Conservation (phyloP, 2,329 filamentous ascomycete species). For the Sclerotinia trifoliorum region DNA sequence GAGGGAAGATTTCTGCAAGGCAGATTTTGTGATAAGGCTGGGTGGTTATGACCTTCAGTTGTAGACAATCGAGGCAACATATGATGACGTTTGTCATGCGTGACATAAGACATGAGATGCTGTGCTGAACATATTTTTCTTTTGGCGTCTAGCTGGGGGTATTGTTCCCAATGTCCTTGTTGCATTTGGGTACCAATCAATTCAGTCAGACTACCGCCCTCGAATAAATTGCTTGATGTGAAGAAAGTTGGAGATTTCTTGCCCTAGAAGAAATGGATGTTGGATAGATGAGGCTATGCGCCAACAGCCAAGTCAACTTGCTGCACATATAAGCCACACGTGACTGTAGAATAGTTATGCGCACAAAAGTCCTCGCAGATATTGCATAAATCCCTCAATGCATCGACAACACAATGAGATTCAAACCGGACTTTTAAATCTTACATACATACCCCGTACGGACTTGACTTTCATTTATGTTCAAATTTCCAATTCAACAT, state of each 20-base stretch:
- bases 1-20: neutral
- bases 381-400: constrained; percentile 3
- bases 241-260: neutral
- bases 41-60: neutral
- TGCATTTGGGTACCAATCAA: neutral
- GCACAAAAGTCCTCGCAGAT: neutral
- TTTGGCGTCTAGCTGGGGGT: neutral
- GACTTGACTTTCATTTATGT: neutral
- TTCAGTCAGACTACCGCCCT: neutral
- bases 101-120: neutral
- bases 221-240: neutral
- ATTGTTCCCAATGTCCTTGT: neutral
- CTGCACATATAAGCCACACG: neutral
- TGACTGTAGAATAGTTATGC: neutral
- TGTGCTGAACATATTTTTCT: neutral
- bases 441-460: neutral
- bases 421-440: neutral
- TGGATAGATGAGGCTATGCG: neutral
- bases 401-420: neutral
- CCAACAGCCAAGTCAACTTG: neutral
- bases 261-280: neutral
- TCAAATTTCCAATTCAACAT: neutral
- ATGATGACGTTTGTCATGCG: neutral
- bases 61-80: neutral
- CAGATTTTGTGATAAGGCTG: neutral